phyloP scores from a whole-genome alignment of 2,329 filamentous ascomycete species.

The Cladophialophora bantiana region DNA sequence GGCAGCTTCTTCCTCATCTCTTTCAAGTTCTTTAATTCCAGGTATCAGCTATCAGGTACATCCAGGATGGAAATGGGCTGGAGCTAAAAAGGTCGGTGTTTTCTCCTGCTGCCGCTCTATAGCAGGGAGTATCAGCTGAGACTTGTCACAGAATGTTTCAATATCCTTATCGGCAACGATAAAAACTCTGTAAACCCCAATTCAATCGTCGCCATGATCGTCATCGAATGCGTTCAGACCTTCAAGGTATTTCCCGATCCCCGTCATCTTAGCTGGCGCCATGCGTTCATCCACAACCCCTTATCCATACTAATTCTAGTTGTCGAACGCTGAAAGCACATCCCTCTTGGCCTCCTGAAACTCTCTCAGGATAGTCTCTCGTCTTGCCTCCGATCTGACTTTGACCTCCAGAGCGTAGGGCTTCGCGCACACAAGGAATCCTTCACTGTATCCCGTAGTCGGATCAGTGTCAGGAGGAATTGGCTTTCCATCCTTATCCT shows the following conservation, averaged over 20 bases:
- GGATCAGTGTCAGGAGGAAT: slow-evolving; percentile 48
- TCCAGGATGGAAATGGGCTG: slow-evolving; percentile 36
- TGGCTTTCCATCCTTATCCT: slow-evolving; percentile 35
- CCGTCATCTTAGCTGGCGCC: not conserved
- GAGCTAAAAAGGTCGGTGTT: slow-evolving; percentile 27
- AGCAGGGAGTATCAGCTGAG: slow-evolving; percentile 10
- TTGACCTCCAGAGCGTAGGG: slow-evolving; percentile 46
- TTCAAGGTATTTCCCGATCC: slow-evolving; percentile 16
- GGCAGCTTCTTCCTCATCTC: not conserved
- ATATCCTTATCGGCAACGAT: slow-evolving; percentile 1
- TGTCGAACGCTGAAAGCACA: slow-evolving; percentile 39
- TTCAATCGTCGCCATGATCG: not conserved
- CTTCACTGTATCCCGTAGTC: slow-evolving; percentile 48
- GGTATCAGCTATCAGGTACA: slow-evolving; percentile 13
- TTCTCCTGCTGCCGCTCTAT: not conserved
- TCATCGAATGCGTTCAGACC: not conserved
- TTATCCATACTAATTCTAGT: slow-evolving; percentile 13
- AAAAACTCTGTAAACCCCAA: not conserved
- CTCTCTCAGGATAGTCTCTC: slow-evolving; percentile 45
- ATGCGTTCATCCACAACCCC: not conserved
- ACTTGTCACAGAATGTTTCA: slow-evolving; percentile 19
- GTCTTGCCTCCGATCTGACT: slow-evolving; percentile 42
- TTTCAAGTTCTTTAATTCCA: slow-evolving; percentile 3
- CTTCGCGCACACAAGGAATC: slow-evolving; percentile 46
- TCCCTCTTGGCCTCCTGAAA: slow-evolving; percentile 42